Percentiles rank a stretch among this genome's conserved stretches.
phyloP scores from a whole-genome alignment of 306 rosid genomes.

The Pterocarpus santalinus region DNA sequence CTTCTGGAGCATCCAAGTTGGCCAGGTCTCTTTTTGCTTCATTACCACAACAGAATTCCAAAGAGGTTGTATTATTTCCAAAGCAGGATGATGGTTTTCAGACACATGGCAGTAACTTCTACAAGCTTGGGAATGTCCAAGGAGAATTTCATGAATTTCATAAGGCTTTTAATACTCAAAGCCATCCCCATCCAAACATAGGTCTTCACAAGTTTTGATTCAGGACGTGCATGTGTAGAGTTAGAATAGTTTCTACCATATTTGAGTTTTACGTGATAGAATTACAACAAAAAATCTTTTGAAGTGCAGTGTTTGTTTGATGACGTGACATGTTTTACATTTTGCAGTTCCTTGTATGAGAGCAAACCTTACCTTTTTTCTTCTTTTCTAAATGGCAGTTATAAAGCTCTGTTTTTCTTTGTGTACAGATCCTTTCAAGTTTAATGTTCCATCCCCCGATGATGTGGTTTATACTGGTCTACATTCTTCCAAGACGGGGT shows the following conservation, averaged over 20 bases:
- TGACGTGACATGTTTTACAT: constrained; percentile 37
- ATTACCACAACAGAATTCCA: constrained; percentile 69
- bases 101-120: constrained; percentile 69
- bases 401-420: constrained; percentile 45
- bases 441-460: constrained; percentile 94
- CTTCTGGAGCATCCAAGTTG: constrained; percentile 84
- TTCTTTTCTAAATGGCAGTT: constrained; percentile 10
- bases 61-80: constrained; percentile 67
- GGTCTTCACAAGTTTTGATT: constrained; percentile 71
- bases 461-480: constrained; percentile 77
- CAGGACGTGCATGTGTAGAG: constrained; percentile 55
- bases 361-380: constrained; percentile 47
- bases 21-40: constrained; percentile 96
- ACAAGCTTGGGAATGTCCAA: constrained; percentile 72
- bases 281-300: constrained; percentile 1
- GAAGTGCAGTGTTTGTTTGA: constrained; percentile 30
- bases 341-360: constrained; percentile 36
- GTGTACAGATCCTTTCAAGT: constrained; percentile 87
- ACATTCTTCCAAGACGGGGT: constrained; percentile 74
- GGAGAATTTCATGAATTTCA: constrained; percentile 76
- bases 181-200: constrained; percentile 64
- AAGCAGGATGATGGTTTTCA: constrained; percentile 70
- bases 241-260: constrained; percentile 49
- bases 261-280: constrained; percentile 41
- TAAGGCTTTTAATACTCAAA: constrained; percentile 66